These are phyloP conservation scores for Colletotrichum agaves DNA, from an alignment of 2,329 filamentous ascomycete species.

Conservation along the genomic window DNA sequence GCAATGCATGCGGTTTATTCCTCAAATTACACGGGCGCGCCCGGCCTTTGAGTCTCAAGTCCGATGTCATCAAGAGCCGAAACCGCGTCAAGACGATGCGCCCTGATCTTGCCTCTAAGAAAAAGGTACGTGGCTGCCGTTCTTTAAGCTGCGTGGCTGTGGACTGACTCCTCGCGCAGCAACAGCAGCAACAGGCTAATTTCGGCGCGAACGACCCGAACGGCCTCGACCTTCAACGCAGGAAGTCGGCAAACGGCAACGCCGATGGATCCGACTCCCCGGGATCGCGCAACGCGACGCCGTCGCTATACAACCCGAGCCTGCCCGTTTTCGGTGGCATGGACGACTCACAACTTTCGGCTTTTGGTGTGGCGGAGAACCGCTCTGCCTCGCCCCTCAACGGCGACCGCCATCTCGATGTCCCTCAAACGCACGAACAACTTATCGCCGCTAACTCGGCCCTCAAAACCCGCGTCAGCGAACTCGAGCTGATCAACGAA, in stretches of 20 bases:
- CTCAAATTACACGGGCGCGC: constrained; percentile 85
- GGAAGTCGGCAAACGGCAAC: constrained; percentile 77
- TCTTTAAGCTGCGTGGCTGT: neutral
- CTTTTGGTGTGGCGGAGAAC: constrained; percentile 63
- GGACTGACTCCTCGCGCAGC: neutral
- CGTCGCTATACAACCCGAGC: constrained; percentile 78
- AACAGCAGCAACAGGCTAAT: constrained; percentile 52
- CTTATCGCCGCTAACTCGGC: constrained; percentile 83
- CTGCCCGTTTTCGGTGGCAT: constrained; percentile 85
- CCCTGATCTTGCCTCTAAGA: constrained; percentile 80
- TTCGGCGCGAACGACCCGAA: constrained; percentile 61
- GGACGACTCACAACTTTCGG: constrained; percentile 71
- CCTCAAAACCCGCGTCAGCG: constrained; percentile 93
- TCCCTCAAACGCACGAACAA: constrained; percentile 82
- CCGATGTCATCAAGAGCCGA: constrained; percentile 97
- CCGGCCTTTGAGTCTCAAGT: neutral
- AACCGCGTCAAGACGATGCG: constrained; percentile 93
- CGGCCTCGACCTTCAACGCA: constrained; percentile 69
- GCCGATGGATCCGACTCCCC: constrained; percentile 82
- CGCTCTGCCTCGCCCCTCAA: constrained; percentile 61
- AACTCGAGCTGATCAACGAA: constrained; percentile 94
- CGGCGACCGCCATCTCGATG: constrained; percentile 73
- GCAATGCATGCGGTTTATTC: constrained; percentile 98
- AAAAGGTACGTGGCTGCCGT: constrained; percentile 73
- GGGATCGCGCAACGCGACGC: constrained; percentile 82